Conservation (phyloP, 1,284 basidiomycete genomes). For the Rhodotorula sp. region DNA sequence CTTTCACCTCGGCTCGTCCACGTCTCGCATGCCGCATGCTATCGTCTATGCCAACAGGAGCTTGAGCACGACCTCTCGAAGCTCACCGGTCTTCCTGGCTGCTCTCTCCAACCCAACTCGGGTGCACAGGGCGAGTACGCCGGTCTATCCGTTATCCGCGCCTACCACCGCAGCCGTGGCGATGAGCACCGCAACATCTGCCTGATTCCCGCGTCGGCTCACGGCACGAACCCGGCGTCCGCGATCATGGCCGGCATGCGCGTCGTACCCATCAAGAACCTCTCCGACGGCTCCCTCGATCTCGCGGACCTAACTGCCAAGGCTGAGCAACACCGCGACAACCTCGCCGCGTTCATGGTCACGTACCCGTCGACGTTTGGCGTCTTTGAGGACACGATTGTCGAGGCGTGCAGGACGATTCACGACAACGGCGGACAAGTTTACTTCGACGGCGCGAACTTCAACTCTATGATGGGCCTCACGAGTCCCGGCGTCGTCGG, state of each 20-base stretch:
- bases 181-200: slow-evolving; percentile 86
- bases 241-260: slow-evolving; percentile 97
- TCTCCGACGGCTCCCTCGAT: slow-evolving; percentile 82
- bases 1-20: no score
- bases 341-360: slow-evolving; percentile 95
- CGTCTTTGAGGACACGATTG: slow-evolving; percentile 89
- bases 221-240: slow-evolving; percentile 93
- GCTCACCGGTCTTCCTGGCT: slow-evolving; percentile 92
- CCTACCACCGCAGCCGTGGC: slow-evolving; percentile 86
- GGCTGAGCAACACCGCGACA: slow-evolving; percentile 85
- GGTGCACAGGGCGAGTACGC: slow-evolving; percentile 95
- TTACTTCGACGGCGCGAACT: slow-evolving; percentile 90
- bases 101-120: slow-evolving; percentile 95
- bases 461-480: slow-evolving; percentile 92
- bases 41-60: no score
- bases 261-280: slow-evolving; percentile 89
- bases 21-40: no score
- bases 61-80: slow-evolving; percentile 85
- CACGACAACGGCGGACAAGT: slow-evolving; percentile 96
- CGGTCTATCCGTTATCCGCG: slow-evolving; percentile 86
- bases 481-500: slow-evolving; percentile 95
- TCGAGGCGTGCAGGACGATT: slow-evolving; percentile 81
- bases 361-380: slow-evolving; percentile 77
- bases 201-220: slow-evolving; percentile 90
- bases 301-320: slow-evolving; percentile 79